Evolutionary conservation across 1,139 yeast genomes (phyloP), one percentile per base, ranked within the genome.

Genomic region (Tardiomyces blankii): DNA sequence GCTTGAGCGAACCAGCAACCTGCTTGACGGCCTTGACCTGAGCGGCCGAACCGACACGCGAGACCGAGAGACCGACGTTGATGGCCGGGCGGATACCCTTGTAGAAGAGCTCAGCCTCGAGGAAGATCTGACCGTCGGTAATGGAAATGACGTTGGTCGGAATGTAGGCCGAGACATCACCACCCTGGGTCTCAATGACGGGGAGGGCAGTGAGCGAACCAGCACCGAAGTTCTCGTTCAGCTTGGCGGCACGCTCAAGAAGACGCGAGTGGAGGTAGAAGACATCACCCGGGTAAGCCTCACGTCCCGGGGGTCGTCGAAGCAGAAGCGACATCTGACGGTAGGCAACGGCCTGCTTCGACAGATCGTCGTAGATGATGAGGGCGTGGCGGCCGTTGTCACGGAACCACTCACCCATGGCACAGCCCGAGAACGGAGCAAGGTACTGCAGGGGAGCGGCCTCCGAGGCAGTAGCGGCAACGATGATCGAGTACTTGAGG

Each of bases 391-490:
- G 84, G 70, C 95, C 96, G 74, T 91, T 91, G 80, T 91, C 98
- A 82, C 98, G 88, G 93, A 91, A 91, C 98, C 98, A 91, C 78
- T 91, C 99, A 78, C 97, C 96, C 70, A 93, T 89, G 68, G 99
- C 96, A 72, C 95, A 83, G 63, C 91, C 99, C 63, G 98, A 88
- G 95, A 93, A 91, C 70, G 99, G 99, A 78, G 99, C 98, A 71
- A 91, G 77, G 79, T 88, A 91, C 80, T 91, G 99, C 74, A 93
- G 81, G 72, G 98, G 99, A 73, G 99, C 98, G 63, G 98, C 98
- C 79, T 91, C 98, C 56, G 98, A 93, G 62, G 99, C 99, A 66
- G 99, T 93, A 65, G 98, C 99, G 57, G 98, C 96, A 70, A 91
- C 97, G 72, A 91, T 80, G 74, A 91, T 85, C 64, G 97, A 75